phyloP scores from a whole-genome alignment of 192 early-diverging fungal genomes.

The Borealophlyctis nickersoniae region DNA sequence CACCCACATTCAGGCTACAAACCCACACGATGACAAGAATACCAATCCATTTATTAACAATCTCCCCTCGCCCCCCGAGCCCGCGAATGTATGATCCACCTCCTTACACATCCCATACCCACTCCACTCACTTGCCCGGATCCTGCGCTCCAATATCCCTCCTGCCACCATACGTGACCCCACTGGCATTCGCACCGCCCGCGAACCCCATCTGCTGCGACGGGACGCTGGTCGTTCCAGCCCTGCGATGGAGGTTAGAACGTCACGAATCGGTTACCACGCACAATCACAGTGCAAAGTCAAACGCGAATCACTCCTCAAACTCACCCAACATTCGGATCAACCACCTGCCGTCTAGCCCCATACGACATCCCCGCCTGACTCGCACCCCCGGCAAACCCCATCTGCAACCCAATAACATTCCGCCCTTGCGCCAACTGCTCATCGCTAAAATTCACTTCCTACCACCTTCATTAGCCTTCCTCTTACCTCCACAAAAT shows the following conservation, averaged over 20 bases:
- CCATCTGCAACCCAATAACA: conserved; percentile 58
- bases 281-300: too few relatives aligned
- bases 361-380: conserved; percentile 29
- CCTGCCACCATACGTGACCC: conserved; percentile 31
- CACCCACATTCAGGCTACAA: too few relatives aligned
- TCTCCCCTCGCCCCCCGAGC: too few relatives aligned
- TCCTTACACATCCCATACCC: too few relatives aligned
- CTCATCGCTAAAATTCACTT: conserved; percentile 62
- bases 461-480: conserved; percentile 6
- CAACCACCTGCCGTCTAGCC: conserved; percentile 24
- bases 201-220: conserved; percentile 47
- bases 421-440: conserved; percentile 53
- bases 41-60: too few relatives aligned
- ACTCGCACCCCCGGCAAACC: conserved; percentile 28
- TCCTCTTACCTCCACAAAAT: conserved; percentile 1
- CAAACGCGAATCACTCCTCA: too few relatives aligned
- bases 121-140: too few relatives aligned
- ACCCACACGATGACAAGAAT: too few relatives aligned
- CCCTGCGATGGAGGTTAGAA: too few relatives aligned
- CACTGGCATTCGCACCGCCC: conserved; percentile 27
- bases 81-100: too few relatives aligned
- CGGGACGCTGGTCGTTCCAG: neutral
- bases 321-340: conserved; percentile 17
- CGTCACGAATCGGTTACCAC: too few relatives aligned
- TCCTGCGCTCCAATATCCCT: conserved; percentile 31